phyloP scores from a whole-genome alignment of 2,329 filamentous ascomycete genomes.

The Mollisia scopiformis region DNA sequence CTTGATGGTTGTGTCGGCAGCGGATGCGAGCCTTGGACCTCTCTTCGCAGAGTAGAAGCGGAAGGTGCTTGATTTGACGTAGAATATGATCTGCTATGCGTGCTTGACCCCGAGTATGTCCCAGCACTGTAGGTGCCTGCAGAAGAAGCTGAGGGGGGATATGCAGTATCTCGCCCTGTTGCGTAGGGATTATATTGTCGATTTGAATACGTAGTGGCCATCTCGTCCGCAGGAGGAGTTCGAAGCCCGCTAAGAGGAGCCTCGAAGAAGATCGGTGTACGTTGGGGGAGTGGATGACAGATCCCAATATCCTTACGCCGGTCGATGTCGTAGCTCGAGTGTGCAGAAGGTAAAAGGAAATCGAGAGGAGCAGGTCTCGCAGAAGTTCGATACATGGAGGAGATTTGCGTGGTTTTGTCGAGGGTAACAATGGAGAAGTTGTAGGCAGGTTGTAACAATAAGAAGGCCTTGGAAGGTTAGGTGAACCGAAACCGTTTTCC shows the following conservation, averaged over 20 bases:
- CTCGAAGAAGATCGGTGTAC: constrained; percentile 27
- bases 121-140: constrained; percentile 17
- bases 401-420: constrained; percentile 6
- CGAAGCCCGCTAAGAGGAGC: constrained; percentile 44
- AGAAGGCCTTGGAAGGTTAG: background rate
- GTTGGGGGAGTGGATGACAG: constrained; percentile 18
- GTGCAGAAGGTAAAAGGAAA: constrained; percentile 29
- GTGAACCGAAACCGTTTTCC: background rate
- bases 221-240: constrained; percentile 54
- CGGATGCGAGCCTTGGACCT: constrained; percentile 19
- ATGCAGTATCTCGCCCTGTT: constrained; percentile 41
- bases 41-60: constrained; percentile 32
- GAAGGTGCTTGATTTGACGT: constrained; percentile 16
- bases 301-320: constrained; percentile 26
- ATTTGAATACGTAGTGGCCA: constrained; percentile 55
- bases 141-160: constrained; percentile 18
- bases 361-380: constrained; percentile 34
- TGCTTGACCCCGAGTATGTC: constrained; percentile 11
- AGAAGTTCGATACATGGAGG: constrained; percentile 38
- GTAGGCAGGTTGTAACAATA: constrained; percentile 4
- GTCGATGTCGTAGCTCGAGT: constrained; percentile 24
- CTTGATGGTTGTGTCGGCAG: constrained; percentile 24
- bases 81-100: constrained; percentile 23
- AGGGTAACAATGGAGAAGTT: constrained; percentile 1
- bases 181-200: constrained; percentile 50